Evolutionary conservation across 805 yeast species (phyloP), one percentile per base, ranked within the genome.

Genomic region (Pichia exigua): DNA sequence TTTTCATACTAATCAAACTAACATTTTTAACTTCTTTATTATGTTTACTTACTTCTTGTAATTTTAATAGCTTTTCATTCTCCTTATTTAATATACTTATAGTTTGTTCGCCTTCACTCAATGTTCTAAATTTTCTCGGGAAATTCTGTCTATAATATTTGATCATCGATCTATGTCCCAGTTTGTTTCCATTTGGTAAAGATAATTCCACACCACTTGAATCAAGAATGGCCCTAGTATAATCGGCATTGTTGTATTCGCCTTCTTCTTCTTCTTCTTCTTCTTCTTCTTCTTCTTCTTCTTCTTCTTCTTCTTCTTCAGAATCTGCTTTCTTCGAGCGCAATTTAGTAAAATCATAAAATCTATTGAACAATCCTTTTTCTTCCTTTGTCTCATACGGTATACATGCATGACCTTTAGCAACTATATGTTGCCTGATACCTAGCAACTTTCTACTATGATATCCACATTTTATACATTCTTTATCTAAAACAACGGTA

Each of bases 371-470:
- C 58, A 80, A 81, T 42, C 78, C 74, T 61, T 83, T 79, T 61
- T 94, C 95, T 46, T 81, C 83, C 48, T 78, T 83, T 0, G 81
- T 71, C 61, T 94, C 98, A 67, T 85, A 94, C 0, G 98, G 97
- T 51, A 94, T 74, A 61, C 82, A 78, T 70, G 92, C 87, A 66
- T 94, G 99, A 47, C 92, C 84, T 67, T 92, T 94, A 4, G 83
- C 76, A 3, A 71, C 60, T 80, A 88, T 79, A 67, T 94, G 99
- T 44, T 88, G 94, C 57, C 97, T 81, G 9, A 87, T 91, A 54
- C 96, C 87, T 58, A 84, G 88, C 41, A 91, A 65, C 48, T 80
- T 80, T 55, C 79, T 79, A 15, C 97, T 97, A 63, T 83, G 80
- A 66, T 83, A 94, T 18, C 77, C 76, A 67, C 99, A 94, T 57